Percentiles rank a stretch among this genome's conserved stretches.
Evolutionary conservation across 495 filamentous ascomycete genomes (phyloP).

Genomic region (Podospora bellae-mahoneyi): DNA sequence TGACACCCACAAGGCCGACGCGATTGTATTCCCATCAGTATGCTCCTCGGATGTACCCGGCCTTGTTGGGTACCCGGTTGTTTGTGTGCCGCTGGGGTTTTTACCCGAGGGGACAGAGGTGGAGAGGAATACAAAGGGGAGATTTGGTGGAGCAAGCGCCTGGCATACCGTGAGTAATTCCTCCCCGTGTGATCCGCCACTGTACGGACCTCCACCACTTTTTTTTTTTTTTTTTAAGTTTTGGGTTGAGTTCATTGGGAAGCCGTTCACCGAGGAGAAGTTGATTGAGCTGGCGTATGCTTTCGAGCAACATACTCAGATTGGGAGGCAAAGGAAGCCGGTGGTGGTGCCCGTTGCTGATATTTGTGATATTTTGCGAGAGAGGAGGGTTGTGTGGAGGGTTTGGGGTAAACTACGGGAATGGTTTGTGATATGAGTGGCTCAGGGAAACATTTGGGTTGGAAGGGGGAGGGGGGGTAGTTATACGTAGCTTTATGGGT

Average conservation of each 20-base stretch:
- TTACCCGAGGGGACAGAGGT: not conserved
- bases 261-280: not conserved
- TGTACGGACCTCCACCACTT: not conserved
- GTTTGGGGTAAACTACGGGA: too few species aligned
- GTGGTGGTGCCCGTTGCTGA: not conserved
- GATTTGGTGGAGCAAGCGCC: not conserved
- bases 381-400: not conserved
- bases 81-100: not conserved
- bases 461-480: too few species aligned
- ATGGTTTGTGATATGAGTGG: too few species aligned
- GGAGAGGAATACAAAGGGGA: not conserved
- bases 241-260: not conserved
- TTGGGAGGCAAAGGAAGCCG: not conserved
- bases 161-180: not conserved
- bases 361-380: not conserved
- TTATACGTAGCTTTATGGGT: too few species aligned
- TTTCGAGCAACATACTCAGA: not conserved
- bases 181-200: not conserved
- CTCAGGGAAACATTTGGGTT: too few species aligned
- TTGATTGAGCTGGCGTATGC: not conserved
- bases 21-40: not conserved
- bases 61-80: not conserved
- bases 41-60: not conserved
- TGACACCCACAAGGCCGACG: not conserved
- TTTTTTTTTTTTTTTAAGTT: not conserved